Evolutionary conservation across 768 basidiomycete species (phyloP).

Genomic region (Polyporus arcularius): DNA sequence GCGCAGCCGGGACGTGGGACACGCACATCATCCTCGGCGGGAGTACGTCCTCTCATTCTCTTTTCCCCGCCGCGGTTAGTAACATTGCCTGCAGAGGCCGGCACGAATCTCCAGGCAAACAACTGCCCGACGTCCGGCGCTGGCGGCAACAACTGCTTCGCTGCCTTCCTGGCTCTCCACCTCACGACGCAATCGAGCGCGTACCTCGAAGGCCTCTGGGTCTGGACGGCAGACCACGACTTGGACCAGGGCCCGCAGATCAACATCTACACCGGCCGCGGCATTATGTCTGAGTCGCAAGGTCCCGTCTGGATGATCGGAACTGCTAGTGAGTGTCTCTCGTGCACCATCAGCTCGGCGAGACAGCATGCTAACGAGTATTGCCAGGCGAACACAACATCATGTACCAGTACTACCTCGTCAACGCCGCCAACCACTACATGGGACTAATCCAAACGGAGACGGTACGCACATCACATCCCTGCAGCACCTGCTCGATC

Average conservation of each 20-base stretch:
- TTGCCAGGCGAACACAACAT: conserved; percentile 60
- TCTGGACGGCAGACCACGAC: conserved; percentile 84
- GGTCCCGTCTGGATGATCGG: conserved; percentile 86
- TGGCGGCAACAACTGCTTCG: conserved; percentile 50
- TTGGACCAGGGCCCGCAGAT: conserved; percentile 60
- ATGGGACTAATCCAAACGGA: conserved; percentile 77
- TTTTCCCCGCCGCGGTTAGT: background rate
- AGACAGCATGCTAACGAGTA: background rate
- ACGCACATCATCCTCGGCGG: conserved; percentile 40
- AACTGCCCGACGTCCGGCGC: conserved; percentile 37
- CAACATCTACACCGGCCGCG: conserved; percentile 63
- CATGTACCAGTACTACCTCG: conserved; percentile 69
- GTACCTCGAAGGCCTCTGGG: conserved; percentile 63
- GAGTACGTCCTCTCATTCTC: conserved; percentile 19
- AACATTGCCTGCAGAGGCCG: conserved; percentile 18
- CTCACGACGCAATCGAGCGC: conserved; percentile 43
- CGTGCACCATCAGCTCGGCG: background rate
- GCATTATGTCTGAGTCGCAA: conserved; percentile 69
- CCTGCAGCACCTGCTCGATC: background rate
- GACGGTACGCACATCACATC: conserved; percentile 22
- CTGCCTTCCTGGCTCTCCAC: conserved; percentile 69
- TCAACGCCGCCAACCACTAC: conserved; percentile 65
- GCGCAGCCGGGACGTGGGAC: conserved; percentile 54
- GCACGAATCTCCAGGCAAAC: conserved; percentile 32
- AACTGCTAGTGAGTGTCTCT: conserved; percentile 42